These are phyloP conservation scores for Haematococcus lacustris DNA, from an alignment of 139 green algal genomes.

Conservation along the genomic window DNA sequence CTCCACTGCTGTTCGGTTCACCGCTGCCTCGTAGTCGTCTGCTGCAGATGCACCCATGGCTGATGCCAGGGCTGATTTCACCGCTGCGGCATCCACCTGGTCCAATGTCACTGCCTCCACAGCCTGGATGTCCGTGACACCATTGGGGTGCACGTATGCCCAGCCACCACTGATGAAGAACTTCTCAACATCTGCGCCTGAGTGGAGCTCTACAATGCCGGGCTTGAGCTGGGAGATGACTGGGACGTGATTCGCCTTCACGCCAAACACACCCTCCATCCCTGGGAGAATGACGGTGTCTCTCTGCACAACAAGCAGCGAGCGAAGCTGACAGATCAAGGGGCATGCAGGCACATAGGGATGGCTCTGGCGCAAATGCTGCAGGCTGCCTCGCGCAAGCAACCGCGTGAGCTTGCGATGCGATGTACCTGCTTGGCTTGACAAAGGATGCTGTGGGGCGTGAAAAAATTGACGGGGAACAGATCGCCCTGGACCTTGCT, in stretches of 20 bases:
- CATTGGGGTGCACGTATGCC: constrained; percentile 52
- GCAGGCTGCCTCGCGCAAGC: too few relatives aligned
- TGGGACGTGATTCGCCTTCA: constrained; percentile 58
- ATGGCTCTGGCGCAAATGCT: too few relatives aligned
- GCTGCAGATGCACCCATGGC: constrained; percentile 17
- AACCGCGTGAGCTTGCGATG: too few relatives aligned
- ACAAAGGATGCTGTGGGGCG: constrained; percentile 34
- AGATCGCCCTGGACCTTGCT: constrained; percentile 36
- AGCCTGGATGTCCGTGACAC: constrained; percentile 46
- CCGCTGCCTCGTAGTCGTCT: constrained; percentile 49
- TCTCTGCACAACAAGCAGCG: constrained; percentile 20
- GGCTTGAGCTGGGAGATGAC: constrained; percentile 52
- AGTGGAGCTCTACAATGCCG: constrained; percentile 44
- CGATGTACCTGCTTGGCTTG: constrained; percentile 18
- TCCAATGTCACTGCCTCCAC: constrained; percentile 44
- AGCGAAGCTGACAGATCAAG: too few relatives aligned
- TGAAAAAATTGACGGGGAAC: constrained; percentile 57
- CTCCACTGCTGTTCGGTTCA: constrained; percentile 43
- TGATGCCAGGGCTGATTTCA: constrained; percentile 39
- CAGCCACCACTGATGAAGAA: constrained; percentile 53
- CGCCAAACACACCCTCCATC: constrained; percentile 48
- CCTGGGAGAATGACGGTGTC: constrained; percentile 50
- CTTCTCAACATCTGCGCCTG: constrained; percentile 42
- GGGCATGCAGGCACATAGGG: too few relatives aligned
- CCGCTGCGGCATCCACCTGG: constrained; percentile 36